Conservation (phyloP, 2,329 filamentous ascomycete genomes). For the Pleoardoris graminearum region DNA sequence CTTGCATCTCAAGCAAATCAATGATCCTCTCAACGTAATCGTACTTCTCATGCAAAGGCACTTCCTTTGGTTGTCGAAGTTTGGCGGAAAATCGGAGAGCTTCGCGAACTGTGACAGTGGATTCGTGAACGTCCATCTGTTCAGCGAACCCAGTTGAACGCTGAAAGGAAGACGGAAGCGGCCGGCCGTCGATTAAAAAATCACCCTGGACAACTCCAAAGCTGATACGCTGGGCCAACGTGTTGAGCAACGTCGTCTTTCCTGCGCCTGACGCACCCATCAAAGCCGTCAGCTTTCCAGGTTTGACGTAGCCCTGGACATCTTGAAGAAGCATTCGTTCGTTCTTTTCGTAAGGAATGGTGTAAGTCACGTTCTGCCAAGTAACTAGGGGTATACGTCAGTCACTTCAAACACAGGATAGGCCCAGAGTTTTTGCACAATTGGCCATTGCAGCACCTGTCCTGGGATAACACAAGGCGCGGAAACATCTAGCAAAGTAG, state of each 20-base stretch:
- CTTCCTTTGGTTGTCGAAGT: conserved; percentile 63
- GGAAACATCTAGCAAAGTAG: too few relatives aligned
- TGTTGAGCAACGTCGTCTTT: conserved; percentile 44
- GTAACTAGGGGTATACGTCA: conserved; percentile 60
- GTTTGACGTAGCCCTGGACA: conserved; percentile 83
- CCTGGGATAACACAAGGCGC: too few relatives aligned
- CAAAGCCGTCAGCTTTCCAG: conserved; percentile 83
- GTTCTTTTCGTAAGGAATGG: conserved; percentile 57
- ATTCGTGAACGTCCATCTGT: conserved; percentile 65
- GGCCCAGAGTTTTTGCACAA: too few relatives aligned
- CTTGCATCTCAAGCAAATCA: conserved; percentile 65
- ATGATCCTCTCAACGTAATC: conserved; percentile 68
- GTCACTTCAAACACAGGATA: too few relatives aligned
- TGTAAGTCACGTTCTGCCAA: conserved; percentile 85
- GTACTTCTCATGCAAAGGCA: conserved; percentile 63
- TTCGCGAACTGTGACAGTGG: conserved; percentile 65
- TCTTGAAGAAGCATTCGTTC: conserved; percentile 58
- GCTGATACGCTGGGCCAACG: conserved; percentile 48
- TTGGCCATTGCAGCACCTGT: too few relatives aligned
- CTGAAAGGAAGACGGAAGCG: conserved; percentile 69
- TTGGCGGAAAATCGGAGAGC: conserved; percentile 66
- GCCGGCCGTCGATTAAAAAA: conserved; percentile 49
- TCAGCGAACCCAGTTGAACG: conserved; percentile 79
- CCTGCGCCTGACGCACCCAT: conserved; percentile 66
- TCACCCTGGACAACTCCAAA: conserved; percentile 51